phyloP scores from a whole-genome alignment of 2,329 filamentous ascomycete species.

The Amphichorda felina region DNA sequence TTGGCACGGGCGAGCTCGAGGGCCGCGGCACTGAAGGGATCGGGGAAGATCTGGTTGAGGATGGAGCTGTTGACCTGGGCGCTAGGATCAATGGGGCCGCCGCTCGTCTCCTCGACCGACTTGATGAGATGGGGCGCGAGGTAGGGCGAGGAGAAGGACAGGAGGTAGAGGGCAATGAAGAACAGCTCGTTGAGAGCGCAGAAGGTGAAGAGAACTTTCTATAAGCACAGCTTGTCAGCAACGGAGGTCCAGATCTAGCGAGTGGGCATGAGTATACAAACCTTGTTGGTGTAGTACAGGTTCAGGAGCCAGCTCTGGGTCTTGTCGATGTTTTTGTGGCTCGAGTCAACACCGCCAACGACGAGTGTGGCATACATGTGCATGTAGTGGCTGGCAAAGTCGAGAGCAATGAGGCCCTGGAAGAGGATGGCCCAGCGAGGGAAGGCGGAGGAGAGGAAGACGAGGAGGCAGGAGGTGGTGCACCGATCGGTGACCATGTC shows the following conservation, averaged over 20 bases:
- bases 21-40: constrained; percentile 83
- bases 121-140: constrained; percentile 75
- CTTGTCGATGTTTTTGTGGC: constrained; percentile 91
- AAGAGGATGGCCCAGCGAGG: constrained; percentile 90
- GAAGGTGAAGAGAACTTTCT: constrained; percentile 85
- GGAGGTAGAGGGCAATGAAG: constrained; percentile 95
- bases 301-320: constrained; percentile 82
- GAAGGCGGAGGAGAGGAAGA: constrained; percentile 90
- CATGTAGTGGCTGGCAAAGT: constrained; percentile 94
- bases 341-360: constrained; percentile 67
- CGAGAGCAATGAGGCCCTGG: constrained; percentile 83
- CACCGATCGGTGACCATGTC: constrained; percentile 99
- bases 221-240: neutral
- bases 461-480: constrained; percentile 87
- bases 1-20: constrained; percentile 89
- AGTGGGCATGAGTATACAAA: constrained; percentile 29
- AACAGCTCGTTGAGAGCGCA: constrained; percentile 90
- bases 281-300: constrained; percentile 95
- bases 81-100: constrained; percentile 48
- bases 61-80: constrained; percentile 58
- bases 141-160: constrained; percentile 87
- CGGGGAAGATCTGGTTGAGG: constrained; percentile 67
- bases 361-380: constrained; percentile 96
- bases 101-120: constrained; percentile 40
- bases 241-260: neutral